Evolutionary conservation across 225 moss, liverwort and hornwort species (phyloP), one percentile per base, ranked within the genome.

Genomic region (Marchantia polymorpha): DNA sequence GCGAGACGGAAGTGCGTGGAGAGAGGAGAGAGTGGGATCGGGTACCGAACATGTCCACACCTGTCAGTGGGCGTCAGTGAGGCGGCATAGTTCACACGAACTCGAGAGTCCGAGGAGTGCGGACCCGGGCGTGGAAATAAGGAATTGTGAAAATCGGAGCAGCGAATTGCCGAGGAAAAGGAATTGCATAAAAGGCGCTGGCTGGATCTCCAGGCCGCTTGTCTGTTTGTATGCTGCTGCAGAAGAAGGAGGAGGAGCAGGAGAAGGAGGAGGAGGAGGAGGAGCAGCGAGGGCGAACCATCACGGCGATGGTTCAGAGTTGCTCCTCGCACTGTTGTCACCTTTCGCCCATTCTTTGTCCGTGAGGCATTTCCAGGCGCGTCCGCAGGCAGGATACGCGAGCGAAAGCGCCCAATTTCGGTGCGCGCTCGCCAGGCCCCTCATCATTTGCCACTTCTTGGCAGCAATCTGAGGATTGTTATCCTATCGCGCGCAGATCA

Each of bases 391-490:
- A 75, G 59, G 75, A 56, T 58, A 55, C 54, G 74, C 17, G 56
- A 75, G 54, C 52, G 73, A 52, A 58, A 31, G 74, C 58, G 74
- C 16, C 26, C 52, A 73, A 26, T 23, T 52, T 25, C 25, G 9
- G 51, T 16, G 23, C 72, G 52, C 25, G 3, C 0, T 55, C 30
- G 29, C 55, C 9, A 30, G 74, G 74, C 17, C 22, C 30, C 29
- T 17, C 31, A 59, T 27, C 20, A 31, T 75, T 30, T 59, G 75
- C 59, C 75, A 25, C 27, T 75, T 75, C 75, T 75, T 75, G 75
- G 75, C 31, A 75, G 53, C 75, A 75, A 55, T 75, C 23, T 52
- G 58, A 59, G 58, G 75, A 75, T 30, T 75, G 39, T 75, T 7
- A 14, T 30, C 3, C 17, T 19, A 39, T 19, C 56, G 30, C 22